phyloP scores from a whole-genome alignment of 2,329 filamentous ascomycete genomes.

The Scedosporium dehoogii region DNA sequence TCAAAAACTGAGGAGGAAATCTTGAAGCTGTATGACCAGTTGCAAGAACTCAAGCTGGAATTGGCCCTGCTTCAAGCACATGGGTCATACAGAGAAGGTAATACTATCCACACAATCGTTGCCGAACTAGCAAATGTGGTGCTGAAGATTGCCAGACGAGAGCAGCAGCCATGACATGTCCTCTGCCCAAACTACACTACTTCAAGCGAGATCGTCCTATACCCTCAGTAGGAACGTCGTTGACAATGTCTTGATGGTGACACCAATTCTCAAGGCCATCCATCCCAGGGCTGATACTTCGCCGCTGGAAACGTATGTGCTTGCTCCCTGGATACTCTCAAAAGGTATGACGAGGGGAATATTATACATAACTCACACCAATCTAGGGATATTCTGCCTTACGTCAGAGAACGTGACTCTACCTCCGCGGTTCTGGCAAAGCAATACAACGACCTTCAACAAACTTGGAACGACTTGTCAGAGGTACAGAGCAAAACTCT shows the following conservation, averaged over 20 bases:
- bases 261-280: slow-evolving; percentile 69
- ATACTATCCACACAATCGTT: background rate
- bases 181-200: slow-evolving; percentile 52
- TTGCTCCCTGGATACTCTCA: background rate
- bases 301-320: slow-evolving; percentile 55
- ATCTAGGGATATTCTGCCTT: slow-evolving; percentile 54
- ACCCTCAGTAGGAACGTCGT: slow-evolving; percentile 59
- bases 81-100: slow-evolving; percentile 11
- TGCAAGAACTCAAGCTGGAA: slow-evolving; percentile 64
- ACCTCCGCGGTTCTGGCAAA: slow-evolving; percentile 54
- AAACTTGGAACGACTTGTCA: slow-evolving; percentile 42
- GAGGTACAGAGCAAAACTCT: slow-evolving; percentile 49
- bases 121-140: slow-evolving; percentile 5
- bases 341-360: background rate
- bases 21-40: slow-evolving; percentile 59
- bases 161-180: slow-evolving; percentile 41
- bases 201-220: slow-evolving; percentile 62
- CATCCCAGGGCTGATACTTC: slow-evolving; percentile 56
- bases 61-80: slow-evolving; percentile 53
- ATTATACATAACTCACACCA: background rate
- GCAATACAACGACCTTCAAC: slow-evolving; percentile 42
- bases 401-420: slow-evolving; percentile 57
- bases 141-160: slow-evolving; percentile 12
- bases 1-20: slow-evolving; percentile 57
- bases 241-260: slow-evolving; percentile 58